Conservation (phyloP, 306 rosid genomes). For the Macrotyloma uniflorum region DNA sequence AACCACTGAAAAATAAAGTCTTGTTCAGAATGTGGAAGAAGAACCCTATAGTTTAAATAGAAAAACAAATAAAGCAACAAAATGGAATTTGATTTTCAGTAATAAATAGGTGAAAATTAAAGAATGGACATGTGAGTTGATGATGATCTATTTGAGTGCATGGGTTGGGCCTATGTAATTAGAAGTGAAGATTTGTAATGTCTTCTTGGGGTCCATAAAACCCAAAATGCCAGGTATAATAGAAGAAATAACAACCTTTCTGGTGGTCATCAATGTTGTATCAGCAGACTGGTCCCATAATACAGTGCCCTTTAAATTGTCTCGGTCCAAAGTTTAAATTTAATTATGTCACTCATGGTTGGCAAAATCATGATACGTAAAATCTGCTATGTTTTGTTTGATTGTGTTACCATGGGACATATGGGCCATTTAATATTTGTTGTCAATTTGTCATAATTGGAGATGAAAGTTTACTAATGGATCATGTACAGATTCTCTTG, state of each 20-base stretch:
- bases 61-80: too few relatives aligned
- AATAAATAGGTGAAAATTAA: not conserved
- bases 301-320: constrained; percentile 6
- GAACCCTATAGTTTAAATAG: not conserved
- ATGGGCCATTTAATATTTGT: constrained; percentile 30
- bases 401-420: not conserved
- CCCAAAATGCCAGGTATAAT: constrained; percentile 26
- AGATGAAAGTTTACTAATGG: not conserved
- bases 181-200: not conserved
- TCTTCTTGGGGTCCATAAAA: constrained; percentile 33
- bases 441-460: constrained; percentile 13
- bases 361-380: constrained; percentile 26
- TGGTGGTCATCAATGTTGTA: constrained; percentile 12
- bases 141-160: not conserved
- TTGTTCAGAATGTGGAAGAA: too few relatives aligned
- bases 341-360: not conserved
- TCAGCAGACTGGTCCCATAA: constrained; percentile 28
- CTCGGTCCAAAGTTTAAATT: not conserved
- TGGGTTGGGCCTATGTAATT: constrained; percentile 43
- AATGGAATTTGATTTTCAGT: not conserved
- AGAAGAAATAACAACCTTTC: constrained; percentile 27
- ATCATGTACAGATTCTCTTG: not conserved
- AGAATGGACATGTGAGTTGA: not conserved
- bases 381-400: constrained; percentile 34
- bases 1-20: too few relatives aligned